phyloP scores from a whole-genome alignment of 805 yeast genomes.

The Lachancea waltii region DNA sequence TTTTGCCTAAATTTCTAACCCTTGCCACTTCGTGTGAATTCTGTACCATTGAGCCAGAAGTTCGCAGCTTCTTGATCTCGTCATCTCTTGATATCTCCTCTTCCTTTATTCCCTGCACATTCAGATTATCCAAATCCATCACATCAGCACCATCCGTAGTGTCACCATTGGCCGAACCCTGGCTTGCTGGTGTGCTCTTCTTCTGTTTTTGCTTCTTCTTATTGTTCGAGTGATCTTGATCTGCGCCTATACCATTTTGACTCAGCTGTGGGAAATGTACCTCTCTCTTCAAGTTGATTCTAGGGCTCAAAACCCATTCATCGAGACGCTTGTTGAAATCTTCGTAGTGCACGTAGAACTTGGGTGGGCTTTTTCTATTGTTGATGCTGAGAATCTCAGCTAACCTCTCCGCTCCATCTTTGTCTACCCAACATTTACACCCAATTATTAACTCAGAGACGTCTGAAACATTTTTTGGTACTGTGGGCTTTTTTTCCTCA shows the following conservation, averaged over 20 bases:
- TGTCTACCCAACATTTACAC: conserved; percentile 72
- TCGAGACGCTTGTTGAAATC: conserved; percentile 95
- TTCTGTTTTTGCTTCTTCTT: conserved; percentile 34
- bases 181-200: conserved; percentile 12
- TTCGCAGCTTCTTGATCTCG: conserved; percentile 84
- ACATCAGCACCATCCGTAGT: conserved; percentile 46
- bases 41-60: conserved; percentile 97
- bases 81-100: conserved; percentile 81
- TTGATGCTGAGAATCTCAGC: conserved; percentile 84
- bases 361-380: conserved; percentile 65
- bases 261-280: conserved; percentile 65
- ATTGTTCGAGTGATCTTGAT: conserved; percentile 29
- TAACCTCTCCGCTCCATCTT: conserved; percentile 70
- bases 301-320: conserved; percentile 78
- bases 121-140: conserved; percentile 76
- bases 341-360: conserved; percentile 87
- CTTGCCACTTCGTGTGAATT: conserved; percentile 78
- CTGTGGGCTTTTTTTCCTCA: conserved; percentile 23
- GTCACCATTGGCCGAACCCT: conserved; percentile 14
- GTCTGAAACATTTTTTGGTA: conserved; percentile 25
- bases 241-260: conserved; percentile 36
- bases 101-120: conserved; percentile 71
- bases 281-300: conserved; percentile 67
- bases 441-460: conserved; percentile 59
- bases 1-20: conserved; percentile 72